These are phyloP conservation scores for Phallus indusiatus DNA, from an alignment of 768 basidiomycete genomes.

Conservation along the genomic window DNA sequence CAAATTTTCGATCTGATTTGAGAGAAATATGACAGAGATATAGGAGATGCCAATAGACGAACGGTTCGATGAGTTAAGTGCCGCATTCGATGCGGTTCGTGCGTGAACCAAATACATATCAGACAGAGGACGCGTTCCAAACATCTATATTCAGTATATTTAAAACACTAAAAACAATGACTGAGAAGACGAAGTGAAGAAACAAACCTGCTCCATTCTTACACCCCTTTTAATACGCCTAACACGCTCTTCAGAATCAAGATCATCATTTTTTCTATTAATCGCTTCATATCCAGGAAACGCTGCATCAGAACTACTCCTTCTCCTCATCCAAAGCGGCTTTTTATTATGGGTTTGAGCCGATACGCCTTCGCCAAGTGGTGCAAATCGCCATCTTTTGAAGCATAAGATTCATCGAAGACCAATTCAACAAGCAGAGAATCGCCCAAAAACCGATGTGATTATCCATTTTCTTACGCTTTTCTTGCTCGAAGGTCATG, in stretches of 20 bases:
- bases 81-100: background rate
- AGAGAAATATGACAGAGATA: background rate
- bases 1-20: background rate
- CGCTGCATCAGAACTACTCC: conserved; percentile 45
- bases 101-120: conserved; percentile 48
- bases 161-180: conserved; percentile 1
- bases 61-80: background rate
- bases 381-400: conserved; percentile 26
- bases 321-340: conserved; percentile 33
- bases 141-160: conserved; percentile 66
- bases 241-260: conserved; percentile 66
- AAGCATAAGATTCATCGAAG: conserved; percentile 19
- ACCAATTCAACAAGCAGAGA: conserved; percentile 65
- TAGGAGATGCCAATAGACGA: background rate
- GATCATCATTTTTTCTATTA: conserved; percentile 55
- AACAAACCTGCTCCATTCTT: conserved; percentile 79
- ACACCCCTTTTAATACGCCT: conserved; percentile 69
- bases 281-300: conserved; percentile 41
- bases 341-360: conserved; percentile 23
- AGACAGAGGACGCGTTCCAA: conserved; percentile 74
- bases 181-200: background rate
- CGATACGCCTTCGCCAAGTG: conserved; percentile 19
- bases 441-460: conserved; percentile 82
- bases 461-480: conserved; percentile 60
- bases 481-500: conserved; percentile 54